A percentile compares a stretch with the other conserved stretches of the same genome.
These are phyloP conservation scores for Royoungia palumana DNA, from an alignment of 768 basidiomycete genomes.

Conservation along the genomic window DNA sequence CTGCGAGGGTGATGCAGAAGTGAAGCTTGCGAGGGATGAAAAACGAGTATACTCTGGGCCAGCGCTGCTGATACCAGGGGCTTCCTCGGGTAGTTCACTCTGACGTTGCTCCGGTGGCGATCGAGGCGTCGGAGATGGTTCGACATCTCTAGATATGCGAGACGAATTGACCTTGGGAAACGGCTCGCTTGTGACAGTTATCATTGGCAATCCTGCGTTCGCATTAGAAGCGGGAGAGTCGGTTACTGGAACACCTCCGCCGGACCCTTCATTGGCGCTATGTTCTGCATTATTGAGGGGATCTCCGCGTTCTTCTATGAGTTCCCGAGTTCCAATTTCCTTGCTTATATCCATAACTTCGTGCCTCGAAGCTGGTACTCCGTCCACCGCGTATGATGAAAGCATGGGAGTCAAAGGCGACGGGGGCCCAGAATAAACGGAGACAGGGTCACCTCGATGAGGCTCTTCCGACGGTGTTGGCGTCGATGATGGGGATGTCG, in stretches of 20 bases:
- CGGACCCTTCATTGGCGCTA: background rate
- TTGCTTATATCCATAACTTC: background rate
- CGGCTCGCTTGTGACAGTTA: background rate
- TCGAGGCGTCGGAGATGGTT: background rate
- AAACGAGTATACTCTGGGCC: background rate
- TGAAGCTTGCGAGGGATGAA: background rate
- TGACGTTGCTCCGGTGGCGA: background rate
- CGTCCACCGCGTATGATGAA: background rate
- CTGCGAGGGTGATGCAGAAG: background rate
- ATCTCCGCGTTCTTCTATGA: background rate
- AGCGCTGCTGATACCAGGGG: background rate
- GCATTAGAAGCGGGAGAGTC: background rate
- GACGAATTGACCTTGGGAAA: background rate
- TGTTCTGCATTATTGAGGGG: background rate
- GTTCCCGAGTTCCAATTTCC: background rate
- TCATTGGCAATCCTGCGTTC: background rate
- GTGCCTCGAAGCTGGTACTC: background rate
- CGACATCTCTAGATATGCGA: background rate
- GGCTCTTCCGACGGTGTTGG: background rate
- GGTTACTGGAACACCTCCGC: too few relatives aligned
- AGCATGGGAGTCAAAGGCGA: slow-evolving; percentile 1
- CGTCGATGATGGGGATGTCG: slow-evolving; percentile 3
- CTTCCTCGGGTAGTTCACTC: background rate
- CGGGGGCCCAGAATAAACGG: background rate
- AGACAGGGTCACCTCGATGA: too few relatives aligned